Percentiles rank a stretch among this genome's conserved stretches.
phyloP scores from a whole-genome alignment of 345 rosid genomes.

The Eucalyptus sp. region DNA sequence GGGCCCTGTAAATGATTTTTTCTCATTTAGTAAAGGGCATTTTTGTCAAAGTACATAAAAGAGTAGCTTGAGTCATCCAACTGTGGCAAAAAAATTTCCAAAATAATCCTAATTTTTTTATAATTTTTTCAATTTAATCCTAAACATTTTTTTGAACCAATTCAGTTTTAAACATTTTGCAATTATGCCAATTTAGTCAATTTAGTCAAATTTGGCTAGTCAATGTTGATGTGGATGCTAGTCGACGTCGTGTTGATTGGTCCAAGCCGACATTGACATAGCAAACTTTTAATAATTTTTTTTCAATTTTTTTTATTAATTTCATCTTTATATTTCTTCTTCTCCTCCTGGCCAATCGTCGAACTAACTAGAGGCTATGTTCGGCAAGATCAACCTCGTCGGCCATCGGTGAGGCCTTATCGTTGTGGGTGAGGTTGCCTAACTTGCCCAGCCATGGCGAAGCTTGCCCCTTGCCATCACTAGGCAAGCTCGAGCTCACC shows the following conservation, averaged over 20 bases:
- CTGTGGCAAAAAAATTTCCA: too few relatives aligned
- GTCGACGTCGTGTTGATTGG: accelerated
- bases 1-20: not conserved
- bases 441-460: too few relatives aligned
- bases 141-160: too few relatives aligned
- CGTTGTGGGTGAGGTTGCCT: accelerated
- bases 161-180: too few relatives aligned
- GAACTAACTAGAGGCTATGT: too few relatives aligned
- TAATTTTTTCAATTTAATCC: too few relatives aligned
- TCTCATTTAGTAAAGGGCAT: not conserved
- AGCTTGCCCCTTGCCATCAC: too few relatives aligned
- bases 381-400: accelerated
- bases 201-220: accelerated
- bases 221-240: accelerated
- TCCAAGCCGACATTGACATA: accelerated
- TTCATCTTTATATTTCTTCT: too few relatives aligned
- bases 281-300: too few relatives aligned
- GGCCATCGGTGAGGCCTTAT: accelerated
- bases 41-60: not conserved
- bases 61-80: not conserved
- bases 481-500: accelerated
- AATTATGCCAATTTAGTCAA: too few relatives aligned
- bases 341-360: accelerated
- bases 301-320: accelerated
- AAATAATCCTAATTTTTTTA: too few relatives aligned